Base-by-base conservation (phyloP, 179 eudicot genomes). In the Silene vulgaris region DNA sequence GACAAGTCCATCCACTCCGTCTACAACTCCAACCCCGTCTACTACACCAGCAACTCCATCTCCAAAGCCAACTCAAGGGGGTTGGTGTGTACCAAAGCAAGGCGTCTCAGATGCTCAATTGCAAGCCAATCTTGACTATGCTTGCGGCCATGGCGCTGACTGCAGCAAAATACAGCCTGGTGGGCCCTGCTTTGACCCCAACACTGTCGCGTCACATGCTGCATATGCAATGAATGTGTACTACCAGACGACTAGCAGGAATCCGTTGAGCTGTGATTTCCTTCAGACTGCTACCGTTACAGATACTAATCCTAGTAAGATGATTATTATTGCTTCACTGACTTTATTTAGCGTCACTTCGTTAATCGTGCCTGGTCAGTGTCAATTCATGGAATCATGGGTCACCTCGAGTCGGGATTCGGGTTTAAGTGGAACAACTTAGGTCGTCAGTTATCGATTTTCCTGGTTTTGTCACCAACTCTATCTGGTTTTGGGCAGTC, bases 1-100 rank as follows among this genome's bases (percentile, higher is more conserved):
- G n/a, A 43, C 59, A 4, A 30, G 76, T 64, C 80, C 80, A 45
- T 16, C 70, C 13, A 37, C 78, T 32, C 78, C 82, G 1, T 40
- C 80, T 3, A 32, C 30, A 9, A 71, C 72, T 20, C 78, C 80
- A 14, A 8, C 73, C 13, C 54, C 87, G n/a, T 61, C 87, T 8
- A n/a, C 78, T 48, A 72, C 78, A 26, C 82, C 87, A 40, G 72
- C 43, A 16, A 74, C 79, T 68, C 83, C 89, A 5, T 30, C 87
- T 40, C 82, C 90, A 50, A 82, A 65, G 67, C 70, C 88, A n/a
- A 43, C 78, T 40, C 74, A 76, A 67, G 77, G 75, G 19, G 75
- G 84, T 4, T 92, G 97, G 97, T 92, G 97, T 75, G 86, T 89
- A 78, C 92, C 96, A 4, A 89, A 89, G 81, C 81, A 86, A 76